Conservation (phyloP, 2,329 filamentous ascomycete species). For the Ophiostoma australiae region DNA sequence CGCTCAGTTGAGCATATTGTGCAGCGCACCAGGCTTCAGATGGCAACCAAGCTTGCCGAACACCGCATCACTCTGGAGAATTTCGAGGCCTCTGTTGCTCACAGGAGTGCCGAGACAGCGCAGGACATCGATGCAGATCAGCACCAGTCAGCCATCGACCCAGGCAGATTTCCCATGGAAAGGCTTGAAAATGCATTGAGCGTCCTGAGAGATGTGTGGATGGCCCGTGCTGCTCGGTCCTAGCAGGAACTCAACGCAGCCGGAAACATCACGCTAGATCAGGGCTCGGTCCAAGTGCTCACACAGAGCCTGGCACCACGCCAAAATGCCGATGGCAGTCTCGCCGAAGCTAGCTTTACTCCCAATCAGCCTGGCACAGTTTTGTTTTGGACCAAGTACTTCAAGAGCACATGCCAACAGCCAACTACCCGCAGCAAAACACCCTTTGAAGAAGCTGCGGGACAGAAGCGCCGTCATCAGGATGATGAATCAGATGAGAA, state of each 20-base stretch:
- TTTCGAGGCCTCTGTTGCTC: background rate
- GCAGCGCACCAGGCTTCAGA: background rate
- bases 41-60: background rate
- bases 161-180: background rate
- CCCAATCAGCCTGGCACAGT: slow-evolving; percentile 16
- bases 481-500: background rate
- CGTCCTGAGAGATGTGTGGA: slow-evolving; percentile 8
- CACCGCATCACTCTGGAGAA: slow-evolving; percentile 2
- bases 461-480: background rate
- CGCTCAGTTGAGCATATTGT: slow-evolving; percentile 17
- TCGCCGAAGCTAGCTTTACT: background rate
- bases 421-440: background rate
- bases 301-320: slow-evolving; percentile 20
- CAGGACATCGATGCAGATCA: background rate
- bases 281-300: slow-evolving; percentile 13
- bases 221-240: slow-evolving; percentile 12
- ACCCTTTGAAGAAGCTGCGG: background rate
- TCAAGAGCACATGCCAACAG: slow-evolving; percentile 1
- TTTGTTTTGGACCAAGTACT: slow-evolving; percentile 29
- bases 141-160: background rate
- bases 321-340: background rate
- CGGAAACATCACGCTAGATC: slow-evolving; percentile 13
- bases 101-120: background rate
- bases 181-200: background rate
- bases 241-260: background rate